Base-by-base conservation (phyloP, 768 basidiomycete species). In the Phlegmacium glaucopus region DNA sequence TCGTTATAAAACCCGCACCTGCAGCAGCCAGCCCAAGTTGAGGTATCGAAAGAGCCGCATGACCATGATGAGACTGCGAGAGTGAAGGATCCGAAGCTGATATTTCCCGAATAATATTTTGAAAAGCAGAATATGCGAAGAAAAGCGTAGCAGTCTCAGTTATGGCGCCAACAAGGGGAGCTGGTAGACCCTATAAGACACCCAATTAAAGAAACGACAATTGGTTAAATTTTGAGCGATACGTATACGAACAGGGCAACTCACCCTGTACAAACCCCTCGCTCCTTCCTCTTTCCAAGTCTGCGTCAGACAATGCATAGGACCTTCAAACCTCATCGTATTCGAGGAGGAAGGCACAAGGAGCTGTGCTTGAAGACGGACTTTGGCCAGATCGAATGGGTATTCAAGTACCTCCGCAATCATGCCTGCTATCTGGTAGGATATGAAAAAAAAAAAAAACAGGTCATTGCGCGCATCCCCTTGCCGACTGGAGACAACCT, bases 301-400 rank as follows among this genome's bases (percentile, higher is more conserved):
- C 63, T 87, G 80, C 39, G 70, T 68, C 48, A 97, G 76, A 64
- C 94, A 95, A 66, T 98, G 90, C 49, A 92, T 57, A 0, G 94
- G 94, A 0, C 94, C 94, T 11, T 72, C 82, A 69, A 93, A 98
- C 13, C 83, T 79, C 42, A 68, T 56, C 16, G 60, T 50, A 47
- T 66, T 63, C 16, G 77, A 70, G 11, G 79, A 55, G 6, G 55
- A 42, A 9, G 79, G 69, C 51, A 88, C 82, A 45, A 94, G 74
- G 10, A 94, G 84, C 60, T 97, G 95, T 1, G 90, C 80, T 65
- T 98, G 95, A 36, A 98, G 76, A 41, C 94, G 80, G 49, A 96
- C 94, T 71, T 96, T 97, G 47, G 92, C 87, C 29, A 98, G 79
- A 67, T 97, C 94, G 59, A 95, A 93, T 1, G 95, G 95, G 62